Evolutionary conservation across 345 rosid genomes (phyloP).

Genomic region (Corchorus capsularis): DNA sequence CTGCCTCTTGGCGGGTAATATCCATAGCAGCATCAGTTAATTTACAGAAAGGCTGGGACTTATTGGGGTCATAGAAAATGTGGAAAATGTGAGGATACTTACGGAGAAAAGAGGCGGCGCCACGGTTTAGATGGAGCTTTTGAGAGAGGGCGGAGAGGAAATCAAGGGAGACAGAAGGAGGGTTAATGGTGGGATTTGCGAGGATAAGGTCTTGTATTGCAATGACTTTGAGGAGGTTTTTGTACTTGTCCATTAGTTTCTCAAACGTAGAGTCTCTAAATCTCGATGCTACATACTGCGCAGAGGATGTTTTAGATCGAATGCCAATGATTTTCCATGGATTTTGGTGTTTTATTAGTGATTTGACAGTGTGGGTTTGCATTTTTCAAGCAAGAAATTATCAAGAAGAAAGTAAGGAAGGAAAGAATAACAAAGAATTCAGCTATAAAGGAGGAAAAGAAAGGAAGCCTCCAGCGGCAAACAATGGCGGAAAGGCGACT

Average conservation of each 20-base stretch:
- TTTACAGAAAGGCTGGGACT: slow-evolving; percentile 62
- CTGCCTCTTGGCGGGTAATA: slow-evolving; percentile 60
- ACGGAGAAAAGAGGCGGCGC: slow-evolving; percentile 72
- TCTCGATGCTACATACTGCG: slow-evolving; percentile 71
- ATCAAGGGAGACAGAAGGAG: slow-evolving; percentile 69
- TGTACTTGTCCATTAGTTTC: slow-evolving; percentile 88
- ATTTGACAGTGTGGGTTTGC: neutral
- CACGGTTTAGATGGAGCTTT: slow-evolving; percentile 81
- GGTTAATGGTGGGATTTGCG: slow-evolving; percentile 52
- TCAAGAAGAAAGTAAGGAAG: neutral
- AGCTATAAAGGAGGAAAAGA: too few species aligned
- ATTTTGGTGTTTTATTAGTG: neutral
- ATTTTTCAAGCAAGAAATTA: slow-evolving; percentile 3
- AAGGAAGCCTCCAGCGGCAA: too few species aligned
- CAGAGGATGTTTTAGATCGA: slow-evolving; percentile 71
- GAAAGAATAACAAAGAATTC: too few species aligned
- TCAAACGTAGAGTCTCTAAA: slow-evolving; percentile 79
- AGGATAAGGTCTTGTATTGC: slow-evolving; percentile 80
- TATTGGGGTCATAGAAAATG: slow-evolving; percentile 57
- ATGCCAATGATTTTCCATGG: slow-evolving; percentile 11
- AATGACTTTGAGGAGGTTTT: slow-evolving; percentile 70
- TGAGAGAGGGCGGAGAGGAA: slow-evolving; percentile 84
- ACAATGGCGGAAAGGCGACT: too few species aligned
- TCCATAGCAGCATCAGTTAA: slow-evolving; percentile 56
- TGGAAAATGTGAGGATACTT: slow-evolving; percentile 79